Evolutionary conservation across 2,329 filamentous ascomycete genomes (phyloP).

Genomic region (Phyllosticta paracitricarpa): DNA sequence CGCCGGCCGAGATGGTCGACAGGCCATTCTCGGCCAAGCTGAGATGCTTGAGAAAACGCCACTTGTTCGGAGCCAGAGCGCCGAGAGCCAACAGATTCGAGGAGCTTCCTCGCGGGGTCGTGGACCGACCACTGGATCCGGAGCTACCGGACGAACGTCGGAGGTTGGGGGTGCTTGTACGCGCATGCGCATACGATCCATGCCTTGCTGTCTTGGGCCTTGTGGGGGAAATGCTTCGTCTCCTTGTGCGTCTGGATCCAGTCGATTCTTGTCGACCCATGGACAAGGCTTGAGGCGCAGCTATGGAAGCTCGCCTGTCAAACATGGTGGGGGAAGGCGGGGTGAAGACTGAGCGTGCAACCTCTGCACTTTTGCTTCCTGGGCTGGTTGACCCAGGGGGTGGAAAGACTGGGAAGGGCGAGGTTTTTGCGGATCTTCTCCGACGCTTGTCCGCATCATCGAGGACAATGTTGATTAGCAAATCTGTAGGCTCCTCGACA

Average conservation of each 20-base stretch:
- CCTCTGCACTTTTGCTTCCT: slow-evolving; percentile 53
- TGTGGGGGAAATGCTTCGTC: slow-evolving; percentile 70
- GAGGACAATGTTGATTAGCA: slow-evolving; percentile 84
- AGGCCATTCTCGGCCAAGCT: slow-evolving; percentile 87
- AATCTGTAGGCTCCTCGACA: slow-evolving; percentile 80
- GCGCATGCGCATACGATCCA: slow-evolving; percentile 52
- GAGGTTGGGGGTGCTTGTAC: slow-evolving; percentile 61
- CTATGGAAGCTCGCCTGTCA: slow-evolving; percentile 36
- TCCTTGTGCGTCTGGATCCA: slow-evolving; percentile 36
- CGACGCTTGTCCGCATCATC: slow-evolving; percentile 94
- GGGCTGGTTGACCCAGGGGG: slow-evolving; percentile 54
- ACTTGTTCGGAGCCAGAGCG: slow-evolving; percentile 74
- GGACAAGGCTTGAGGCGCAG: slow-evolving; percentile 37
- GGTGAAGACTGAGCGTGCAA: slow-evolving; percentile 54
- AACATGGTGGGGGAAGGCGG: slow-evolving; percentile 28
- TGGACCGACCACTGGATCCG: slow-evolving; percentile 59
- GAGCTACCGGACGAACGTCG: slow-evolving; percentile 89
- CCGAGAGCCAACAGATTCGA: slow-evolving; percentile 65
- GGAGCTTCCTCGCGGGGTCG: slow-evolving; percentile 54
- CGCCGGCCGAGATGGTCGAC: slow-evolving; percentile 64
- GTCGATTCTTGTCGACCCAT: slow-evolving; percentile 51
- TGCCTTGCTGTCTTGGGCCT: slow-evolving; percentile 69
- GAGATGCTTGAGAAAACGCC: slow-evolving; percentile 87
- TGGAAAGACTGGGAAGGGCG: slow-evolving; percentile 65
- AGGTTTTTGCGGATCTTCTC: slow-evolving; percentile 75